These are phyloP conservation scores for Hirschioporus abietinus DNA, from an alignment of 768 basidiomycete genomes.

Conservation along the genomic window DNA sequence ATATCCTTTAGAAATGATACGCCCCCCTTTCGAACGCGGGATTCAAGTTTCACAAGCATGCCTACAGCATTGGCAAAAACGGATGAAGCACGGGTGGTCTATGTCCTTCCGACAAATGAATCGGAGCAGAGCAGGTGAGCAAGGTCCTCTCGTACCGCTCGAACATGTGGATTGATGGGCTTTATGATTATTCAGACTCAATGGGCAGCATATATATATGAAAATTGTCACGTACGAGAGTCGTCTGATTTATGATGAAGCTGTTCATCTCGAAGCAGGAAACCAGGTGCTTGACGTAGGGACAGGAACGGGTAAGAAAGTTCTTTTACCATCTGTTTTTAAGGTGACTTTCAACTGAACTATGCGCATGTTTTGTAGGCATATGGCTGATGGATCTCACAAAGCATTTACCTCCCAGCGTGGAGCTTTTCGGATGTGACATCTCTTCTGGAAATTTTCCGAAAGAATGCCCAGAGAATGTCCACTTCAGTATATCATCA, in stretches of 20 bases:
- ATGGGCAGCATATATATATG: neutral
- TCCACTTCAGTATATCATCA: constrained; percentile 15
- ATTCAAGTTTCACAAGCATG: too few relatives aligned
- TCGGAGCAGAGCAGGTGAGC: too few relatives aligned
- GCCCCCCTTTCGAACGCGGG: too few relatives aligned
- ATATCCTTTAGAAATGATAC: too few relatives aligned
- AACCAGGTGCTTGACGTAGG: neutral
- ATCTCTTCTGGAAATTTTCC: constrained; percentile 15
- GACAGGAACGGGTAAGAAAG: neutral
- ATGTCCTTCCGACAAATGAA: too few relatives aligned
- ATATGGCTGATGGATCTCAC: constrained; percentile 15
- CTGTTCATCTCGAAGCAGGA: neutral
- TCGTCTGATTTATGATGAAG: neutral
- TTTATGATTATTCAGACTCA: too few relatives aligned
- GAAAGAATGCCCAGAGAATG: constrained; percentile 7
- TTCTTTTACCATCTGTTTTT: neutral
- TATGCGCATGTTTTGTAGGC: too few relatives aligned
- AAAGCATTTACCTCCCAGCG: constrained; percentile 6
- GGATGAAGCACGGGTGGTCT: too few relatives aligned
- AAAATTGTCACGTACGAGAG: neutral
- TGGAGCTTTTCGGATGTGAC: constrained; percentile 14
- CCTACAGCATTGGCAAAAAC: too few relatives aligned
- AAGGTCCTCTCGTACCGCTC: too few relatives aligned
- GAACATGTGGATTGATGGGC: too few relatives aligned
- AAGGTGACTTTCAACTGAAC: too few relatives aligned